phyloP scores from a whole-genome alignment of 805 yeast species.

The Lachancea waltii region DNA sequence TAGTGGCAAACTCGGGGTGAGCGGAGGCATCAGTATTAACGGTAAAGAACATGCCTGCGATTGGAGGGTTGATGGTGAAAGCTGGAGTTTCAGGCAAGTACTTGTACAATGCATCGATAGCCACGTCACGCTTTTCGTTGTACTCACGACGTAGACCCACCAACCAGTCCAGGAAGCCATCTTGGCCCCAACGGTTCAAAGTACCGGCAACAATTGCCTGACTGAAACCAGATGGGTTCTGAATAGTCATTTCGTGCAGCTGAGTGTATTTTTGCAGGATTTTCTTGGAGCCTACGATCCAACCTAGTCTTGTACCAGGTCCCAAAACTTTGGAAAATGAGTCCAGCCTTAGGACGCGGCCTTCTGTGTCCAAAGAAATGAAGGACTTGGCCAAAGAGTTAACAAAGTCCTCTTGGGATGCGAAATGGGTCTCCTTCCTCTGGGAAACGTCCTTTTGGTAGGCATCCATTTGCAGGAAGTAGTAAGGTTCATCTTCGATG shows the following conservation, averaged over 20 bases:
- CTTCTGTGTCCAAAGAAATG: conserved; percentile 71
- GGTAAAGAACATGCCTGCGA: conserved; percentile 85
- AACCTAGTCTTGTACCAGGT: conserved; percentile 84
- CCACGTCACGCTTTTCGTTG: conserved; percentile 80
- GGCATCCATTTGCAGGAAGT: conserved; percentile 86
- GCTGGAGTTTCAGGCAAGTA: conserved; percentile 35
- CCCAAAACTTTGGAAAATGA: conserved; percentile 88
- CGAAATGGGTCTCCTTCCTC: conserved; percentile 23
- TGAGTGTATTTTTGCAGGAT: conserved; percentile 62
- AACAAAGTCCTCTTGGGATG: conserved; percentile 58
- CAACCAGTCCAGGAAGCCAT: conserved; percentile 84
- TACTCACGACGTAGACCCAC: conserved; percentile 77
- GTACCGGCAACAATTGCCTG: conserved; percentile 64
- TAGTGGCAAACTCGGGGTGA: conserved; percentile 67
- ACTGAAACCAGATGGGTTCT: conserved; percentile 75
- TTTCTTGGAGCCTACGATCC: conserved; percentile 70
- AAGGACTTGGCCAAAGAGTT: conserved; percentile 67
- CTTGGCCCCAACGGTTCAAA: conserved; percentile 83
- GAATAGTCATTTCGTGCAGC: conserved; percentile 75
- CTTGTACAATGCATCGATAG: conserved; percentile 66
- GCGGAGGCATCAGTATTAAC: conserved; percentile 64
- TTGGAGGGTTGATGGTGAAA: conserved; percentile 49
- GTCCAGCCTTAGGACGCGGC: conserved; percentile 84
- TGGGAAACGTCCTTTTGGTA: conserved; percentile 46
- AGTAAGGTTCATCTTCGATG: conserved; percentile 96